Evolutionary conservation across 352 stramenopile genomes (phyloP).

Genomic region (Phytopythium cucurbitacearum): DNA sequence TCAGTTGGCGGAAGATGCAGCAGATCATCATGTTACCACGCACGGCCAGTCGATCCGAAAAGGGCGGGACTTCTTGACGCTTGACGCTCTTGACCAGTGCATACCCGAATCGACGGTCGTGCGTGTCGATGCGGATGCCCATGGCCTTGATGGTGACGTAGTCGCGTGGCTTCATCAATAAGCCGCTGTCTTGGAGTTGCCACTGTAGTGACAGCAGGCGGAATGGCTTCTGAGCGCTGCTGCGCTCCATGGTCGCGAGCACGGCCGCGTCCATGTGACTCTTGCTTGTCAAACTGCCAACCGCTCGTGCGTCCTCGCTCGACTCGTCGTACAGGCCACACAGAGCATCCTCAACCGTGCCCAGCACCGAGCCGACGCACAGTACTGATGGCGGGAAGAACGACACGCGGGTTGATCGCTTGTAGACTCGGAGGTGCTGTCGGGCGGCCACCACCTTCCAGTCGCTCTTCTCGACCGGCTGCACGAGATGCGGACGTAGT

Average conservation of each 20-base stretch:
- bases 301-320: constrained; percentile 43
- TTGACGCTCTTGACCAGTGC: constrained; percentile 53
- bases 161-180: constrained; percentile 39
- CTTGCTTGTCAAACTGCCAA: constrained; percentile 26
- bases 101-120: constrained; percentile 35
- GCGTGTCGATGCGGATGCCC: constrained; percentile 24
- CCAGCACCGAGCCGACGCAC: constrained; percentile 36
- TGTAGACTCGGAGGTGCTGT: too few species aligned
- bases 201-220: constrained; percentile 54
- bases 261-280: constrained; percentile 33
- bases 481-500: too few species aligned
- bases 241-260: constrained; percentile 32
- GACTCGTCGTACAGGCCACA: constrained; percentile 51
- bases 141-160: constrained; percentile 45
- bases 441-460: neutral
- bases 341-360: constrained; percentile 36
- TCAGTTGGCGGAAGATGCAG: constrained; percentile 46
- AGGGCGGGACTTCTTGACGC: constrained; percentile 8
- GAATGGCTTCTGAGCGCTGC: constrained; percentile 33
- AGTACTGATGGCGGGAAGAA: constrained; percentile 2
- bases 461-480: constrained; percentile 1
- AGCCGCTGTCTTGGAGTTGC: constrained; percentile 17
- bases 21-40: constrained; percentile 55
- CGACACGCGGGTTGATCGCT: too few species aligned
- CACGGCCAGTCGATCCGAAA: constrained; percentile 24